Conservation (phyloP, 2,329 filamentous ascomycete species). For the Talaromyces sp. region DNA sequence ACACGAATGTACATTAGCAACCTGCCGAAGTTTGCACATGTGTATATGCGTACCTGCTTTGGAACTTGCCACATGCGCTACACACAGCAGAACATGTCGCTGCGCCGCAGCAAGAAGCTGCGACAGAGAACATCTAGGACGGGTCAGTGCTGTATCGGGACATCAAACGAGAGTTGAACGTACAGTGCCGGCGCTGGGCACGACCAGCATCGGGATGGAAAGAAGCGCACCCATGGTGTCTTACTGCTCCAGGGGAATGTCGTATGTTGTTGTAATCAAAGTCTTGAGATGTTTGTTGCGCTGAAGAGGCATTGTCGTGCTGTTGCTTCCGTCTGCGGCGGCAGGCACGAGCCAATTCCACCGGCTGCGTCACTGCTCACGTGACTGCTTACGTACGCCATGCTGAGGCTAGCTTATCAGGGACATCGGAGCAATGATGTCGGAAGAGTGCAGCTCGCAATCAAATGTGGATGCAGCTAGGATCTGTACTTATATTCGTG, state of each 20-base stretch:
- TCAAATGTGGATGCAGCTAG: background rate
- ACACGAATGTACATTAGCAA: slow-evolving; percentile 24
- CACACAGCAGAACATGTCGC: slow-evolving; percentile 95
- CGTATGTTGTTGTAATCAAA: background rate
- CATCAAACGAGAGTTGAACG: slow-evolving; percentile 34
- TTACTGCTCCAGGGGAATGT: background rate
- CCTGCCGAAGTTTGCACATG: background rate
- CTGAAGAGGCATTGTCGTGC: background rate
- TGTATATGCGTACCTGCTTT: slow-evolving; percentile 69
- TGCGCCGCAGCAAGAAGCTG: slow-evolving; percentile 89
- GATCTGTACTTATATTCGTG: background rate
- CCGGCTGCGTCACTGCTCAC: slow-evolving; percentile 14
- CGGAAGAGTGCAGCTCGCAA: background rate
- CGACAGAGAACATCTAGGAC: slow-evolving; percentile 68
- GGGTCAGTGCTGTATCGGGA: slow-evolving; percentile 17
- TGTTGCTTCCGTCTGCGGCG: background rate
- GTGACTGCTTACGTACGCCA: slow-evolving; percentile 11
- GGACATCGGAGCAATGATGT: slow-evolving; percentile 14
- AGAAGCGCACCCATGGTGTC: slow-evolving; percentile 80
- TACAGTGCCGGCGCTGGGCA: slow-evolving; percentile 85
- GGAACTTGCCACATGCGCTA: slow-evolving; percentile 92
- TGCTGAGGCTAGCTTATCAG: background rate
- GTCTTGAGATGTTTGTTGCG: background rate
- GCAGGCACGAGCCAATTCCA: background rate
- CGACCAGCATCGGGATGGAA: slow-evolving; percentile 80